Conservation (phyloP, 352 stramenopile species). For the Phytophthora pseudosyringae region DNA sequence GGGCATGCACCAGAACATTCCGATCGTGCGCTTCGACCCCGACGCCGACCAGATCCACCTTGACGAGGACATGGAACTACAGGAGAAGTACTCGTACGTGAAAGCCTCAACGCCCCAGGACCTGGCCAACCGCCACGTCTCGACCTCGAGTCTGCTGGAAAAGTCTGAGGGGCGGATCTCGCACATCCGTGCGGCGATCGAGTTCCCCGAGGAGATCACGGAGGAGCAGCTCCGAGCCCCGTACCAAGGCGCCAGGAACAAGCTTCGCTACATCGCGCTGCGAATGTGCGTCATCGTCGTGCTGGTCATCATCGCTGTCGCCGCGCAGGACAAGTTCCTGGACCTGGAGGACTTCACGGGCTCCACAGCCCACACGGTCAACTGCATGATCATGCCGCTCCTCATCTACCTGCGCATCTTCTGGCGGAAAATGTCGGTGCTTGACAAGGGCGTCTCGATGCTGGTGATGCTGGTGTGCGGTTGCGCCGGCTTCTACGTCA, state of each 20-base stretch:
- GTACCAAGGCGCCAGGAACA: constrained; percentile 49
- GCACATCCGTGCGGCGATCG: constrained; percentile 20
- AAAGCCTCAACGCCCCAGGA: constrained; percentile 27
- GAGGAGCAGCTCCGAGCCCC: constrained; percentile 35
- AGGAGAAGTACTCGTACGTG: constrained; percentile 35
- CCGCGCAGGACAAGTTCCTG: constrained; percentile 53
- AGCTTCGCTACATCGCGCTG: constrained; percentile 48
- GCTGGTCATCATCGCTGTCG: constrained; percentile 53
- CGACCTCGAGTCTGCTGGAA: constrained; percentile 24
- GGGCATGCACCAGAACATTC: constrained; percentile 29
- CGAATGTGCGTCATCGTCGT: constrained; percentile 42
- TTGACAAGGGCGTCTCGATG: constrained; percentile 51
- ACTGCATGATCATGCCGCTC: constrained; percentile 37
- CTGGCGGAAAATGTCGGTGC: constrained; percentile 46
- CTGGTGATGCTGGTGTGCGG: constrained; percentile 53
- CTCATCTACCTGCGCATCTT: constrained; percentile 35
- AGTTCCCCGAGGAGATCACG: constrained; percentile 35
- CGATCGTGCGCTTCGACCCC: constrained; percentile 28
- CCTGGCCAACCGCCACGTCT: constrained; percentile 25
- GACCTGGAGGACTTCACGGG: constrained; percentile 42
- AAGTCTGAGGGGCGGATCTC: constrained; percentile 32
- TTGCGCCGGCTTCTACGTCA: constrained; percentile 57
- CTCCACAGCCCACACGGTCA: constrained; percentile 31
- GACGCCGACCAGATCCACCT: constrained; percentile 16
- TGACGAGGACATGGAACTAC: constrained; percentile 28